Conservation (phyloP, 257 asterid genomes). For the Coffea eugenioides region DNA sequence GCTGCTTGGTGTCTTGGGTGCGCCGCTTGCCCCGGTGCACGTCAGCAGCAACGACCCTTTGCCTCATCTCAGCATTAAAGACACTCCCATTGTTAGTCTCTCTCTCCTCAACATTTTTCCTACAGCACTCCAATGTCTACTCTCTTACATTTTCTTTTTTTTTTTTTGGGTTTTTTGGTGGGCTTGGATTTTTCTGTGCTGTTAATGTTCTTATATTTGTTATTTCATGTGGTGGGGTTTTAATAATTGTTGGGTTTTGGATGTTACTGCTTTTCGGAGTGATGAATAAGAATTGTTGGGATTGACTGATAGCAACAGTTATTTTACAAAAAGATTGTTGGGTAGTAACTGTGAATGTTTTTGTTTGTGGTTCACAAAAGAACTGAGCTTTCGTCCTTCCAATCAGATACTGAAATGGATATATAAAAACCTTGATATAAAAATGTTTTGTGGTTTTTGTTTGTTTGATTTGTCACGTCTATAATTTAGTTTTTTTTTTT, state of each 20-base stretch:
- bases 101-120: not conserved
- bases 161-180: not conserved
- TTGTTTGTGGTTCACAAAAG: not conserved
- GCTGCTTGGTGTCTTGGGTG: constrained; percentile 73
- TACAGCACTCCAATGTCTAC: not conserved
- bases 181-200: not conserved
- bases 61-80: constrained; percentile 70
- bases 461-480: not conserved
- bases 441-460: too few relatives aligned
- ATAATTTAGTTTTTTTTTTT: too few relatives aligned
- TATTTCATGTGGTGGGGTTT: not conserved
- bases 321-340: not conserved
- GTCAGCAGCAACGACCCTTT: constrained; percentile 61
- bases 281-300: constrained; percentile 8
- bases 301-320: constrained; percentile 6
- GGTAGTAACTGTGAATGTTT: not conserved
- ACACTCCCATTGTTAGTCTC: constrained; percentile 68
- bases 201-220: not conserved
- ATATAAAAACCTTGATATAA: too few relatives aligned
- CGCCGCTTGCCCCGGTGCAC: constrained; percentile 75
- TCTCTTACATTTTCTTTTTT: not conserved
- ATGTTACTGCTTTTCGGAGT: constrained; percentile 4
- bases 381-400: not conserved
- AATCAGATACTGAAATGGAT: not conserved
- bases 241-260: not conserved